Evolutionary conservation across 2,329 filamentous ascomycete species (phyloP).

Genomic region (Atkinsonella hypoxylon): DNA sequence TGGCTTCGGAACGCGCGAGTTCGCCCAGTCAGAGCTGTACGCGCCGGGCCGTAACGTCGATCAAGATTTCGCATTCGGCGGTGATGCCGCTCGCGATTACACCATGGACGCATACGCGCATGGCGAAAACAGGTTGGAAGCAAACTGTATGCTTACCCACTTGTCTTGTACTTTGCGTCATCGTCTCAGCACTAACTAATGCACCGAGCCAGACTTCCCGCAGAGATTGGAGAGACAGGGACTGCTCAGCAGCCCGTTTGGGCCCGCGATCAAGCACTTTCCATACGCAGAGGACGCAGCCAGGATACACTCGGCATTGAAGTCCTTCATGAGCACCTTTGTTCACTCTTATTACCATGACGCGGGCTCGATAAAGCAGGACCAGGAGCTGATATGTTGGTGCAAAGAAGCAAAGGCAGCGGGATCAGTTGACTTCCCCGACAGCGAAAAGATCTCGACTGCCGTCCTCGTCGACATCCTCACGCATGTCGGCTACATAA

Average conservation of each 20-base stretch:
- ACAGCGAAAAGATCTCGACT: constrained; percentile 10
- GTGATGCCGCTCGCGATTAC: background rate
- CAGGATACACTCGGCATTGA: constrained; percentile 23
- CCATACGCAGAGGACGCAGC: constrained; percentile 32
- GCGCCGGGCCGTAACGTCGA: background rate
- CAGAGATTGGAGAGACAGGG: constrained; percentile 26
- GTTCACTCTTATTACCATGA: constrained; percentile 31
- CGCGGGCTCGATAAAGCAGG: constrained; percentile 19
- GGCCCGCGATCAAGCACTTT: constrained; percentile 27
- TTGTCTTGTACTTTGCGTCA: background rate
- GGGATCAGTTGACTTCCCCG: constrained; percentile 29
- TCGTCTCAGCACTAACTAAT: constrained; percentile 14
- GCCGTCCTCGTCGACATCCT: constrained; percentile 26
- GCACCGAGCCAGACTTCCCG: constrained; percentile 23
- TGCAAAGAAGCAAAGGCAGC: constrained; percentile 27
- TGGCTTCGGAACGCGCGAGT: background rate
- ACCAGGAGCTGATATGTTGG: constrained; percentile 33
- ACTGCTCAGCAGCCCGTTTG: constrained; percentile 23
- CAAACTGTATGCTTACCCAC: constrained; percentile 1
- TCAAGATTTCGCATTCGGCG: background rate
- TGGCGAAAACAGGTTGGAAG: background rate
- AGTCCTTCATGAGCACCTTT: constrained; percentile 26
- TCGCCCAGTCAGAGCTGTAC: background rate
- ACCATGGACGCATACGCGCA: background rate
- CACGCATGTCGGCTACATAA: constrained; percentile 21